Base-by-base conservation (phyloP, 768 basidiomycete genomes). In the Infundibulicybe gibba region DNA sequence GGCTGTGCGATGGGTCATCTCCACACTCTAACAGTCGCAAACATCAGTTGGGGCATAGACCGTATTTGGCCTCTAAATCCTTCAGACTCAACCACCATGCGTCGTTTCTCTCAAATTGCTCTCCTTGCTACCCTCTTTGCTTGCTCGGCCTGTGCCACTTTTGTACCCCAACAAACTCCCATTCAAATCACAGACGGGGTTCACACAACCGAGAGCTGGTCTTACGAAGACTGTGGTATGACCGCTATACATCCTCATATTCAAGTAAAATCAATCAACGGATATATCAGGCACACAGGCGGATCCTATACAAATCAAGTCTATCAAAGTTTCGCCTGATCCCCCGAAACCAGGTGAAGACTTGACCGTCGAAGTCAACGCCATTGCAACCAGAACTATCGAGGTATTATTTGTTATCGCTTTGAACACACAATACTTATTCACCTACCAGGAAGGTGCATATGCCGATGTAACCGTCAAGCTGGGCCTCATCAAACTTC, bases 391-490 rank as follows among this genome's bases (percentile, higher is more conserved):
- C 6, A 63, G 82, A 46, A 62, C 55, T 5, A 81, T 98, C 51
- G 75, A 87, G 71, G 94, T 94, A 50, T 21, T 70, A 44, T 25
- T 12, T 16, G 47, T 8, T 14, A 3, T 44, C 12, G 30, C 32
- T 11, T 40, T 44, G 30, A 32, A 10, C 34, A 17, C 8, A 30
- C 20, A 31, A 16, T 32, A 15, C 19, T 44, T 30, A 13, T 43
- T 11, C 42, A 38, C 17, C 31, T 43, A 20, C 8, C 53, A 97
- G 94, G 85, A 94, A 4, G 97, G 97, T 5, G 89, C 95, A 33
- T 89, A 80, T 56, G 95, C 87, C 6, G 83, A 94, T 54, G 93
- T 99, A 3, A 67, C 68, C 1, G 95, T 99, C 47, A 98, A 97
- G 65, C 74, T 98, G n/a, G 97, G 97, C 19, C 68, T 91, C 21